Base-by-base conservation (phyloP, 1,284 basidiomycete species). In the Kwoniella shivajii region DNA sequence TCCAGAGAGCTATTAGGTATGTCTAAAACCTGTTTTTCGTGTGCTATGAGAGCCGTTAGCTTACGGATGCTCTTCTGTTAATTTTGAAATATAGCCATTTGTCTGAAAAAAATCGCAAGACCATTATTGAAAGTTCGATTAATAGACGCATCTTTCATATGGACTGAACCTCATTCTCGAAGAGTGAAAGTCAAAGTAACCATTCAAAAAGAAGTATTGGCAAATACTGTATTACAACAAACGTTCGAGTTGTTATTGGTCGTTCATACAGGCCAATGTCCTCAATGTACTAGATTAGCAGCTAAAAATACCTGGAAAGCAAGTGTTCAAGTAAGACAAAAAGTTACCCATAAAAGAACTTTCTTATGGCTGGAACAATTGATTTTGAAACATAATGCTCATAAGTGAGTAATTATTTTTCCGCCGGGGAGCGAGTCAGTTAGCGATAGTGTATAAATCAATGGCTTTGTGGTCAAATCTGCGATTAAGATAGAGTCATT, bases 231-330 rank as follows among this genome's bases (percentile, higher is more conserved):
- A 69, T 82, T 99, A 41, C 95, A 99, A 77, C 96, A 98, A 83
- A 87, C 93, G 1, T 99, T 99, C 68, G 94, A 98, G 79, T 86
- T 99, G 65, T 93, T 96, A 75, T 94, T 93, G 69, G 84, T 98
- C 52, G 92, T 99, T 2, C 92, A 96, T 72, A 88, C 97, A 64
- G 90, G 91, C 0, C 95, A 99, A 81, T 99, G 95, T 77, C 88
- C 92, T 0, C 90, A 94, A 68, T 99, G 96, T 75, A 84, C 94
- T 0, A 86, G 87, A 64, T 83, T 98, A 4, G 96, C 95, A 0
- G 95, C 96, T 3, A 99, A 99, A 80, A 98, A 99, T 76, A 98
- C 93, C 0, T 99, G 95, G 96, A 92, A 91, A 71, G 93, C 95
- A 0, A 84, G 92, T 51, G 93, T 99, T 2, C 96, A 99, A 82